Percentiles rank a stretch among this genome's conserved stretches.
Conservation (phyloP, 148 eudicot genomes). For the Arbutus unedo region DNA sequence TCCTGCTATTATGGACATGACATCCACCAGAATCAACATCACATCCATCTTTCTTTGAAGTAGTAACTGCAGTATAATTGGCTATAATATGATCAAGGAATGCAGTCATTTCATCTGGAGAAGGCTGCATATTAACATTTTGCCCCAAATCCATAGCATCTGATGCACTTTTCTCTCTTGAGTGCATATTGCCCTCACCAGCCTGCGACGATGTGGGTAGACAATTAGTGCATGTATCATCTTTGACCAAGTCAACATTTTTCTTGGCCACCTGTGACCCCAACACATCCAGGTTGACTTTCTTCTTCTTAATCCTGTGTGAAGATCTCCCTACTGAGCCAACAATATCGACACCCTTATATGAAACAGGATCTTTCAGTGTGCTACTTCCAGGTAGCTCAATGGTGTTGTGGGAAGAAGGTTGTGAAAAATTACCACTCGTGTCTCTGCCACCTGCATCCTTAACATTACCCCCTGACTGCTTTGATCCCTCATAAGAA, state of each 20-base stretch:
- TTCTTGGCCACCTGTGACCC: constrained; percentile 27
- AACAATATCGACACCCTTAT: constrained; percentile 24
- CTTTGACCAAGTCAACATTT: constrained; percentile 24
- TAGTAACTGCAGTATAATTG: constrained; percentile 21
- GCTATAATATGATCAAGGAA: constrained; percentile 6
- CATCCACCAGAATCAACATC: constrained; percentile 26
- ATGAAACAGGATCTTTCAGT: constrained; percentile 20
- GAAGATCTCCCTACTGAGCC: constrained; percentile 24
- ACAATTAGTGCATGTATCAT: constrained; percentile 15
- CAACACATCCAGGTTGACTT: constrained; percentile 27
- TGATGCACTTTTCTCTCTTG: constrained; percentile 18
- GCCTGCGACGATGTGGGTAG: constrained; percentile 24
- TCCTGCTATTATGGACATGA: constrained; percentile 20
- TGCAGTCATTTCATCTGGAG: constrained; percentile 19
- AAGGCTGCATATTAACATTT: constrained; percentile 12
- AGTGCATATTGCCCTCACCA: constrained; percentile 20
- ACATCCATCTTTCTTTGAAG: constrained; percentile 16
- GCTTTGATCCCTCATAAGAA: constrained; percentile 25
- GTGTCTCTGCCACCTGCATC: constrained; percentile 18
- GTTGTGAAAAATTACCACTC: constrained; percentile 23
- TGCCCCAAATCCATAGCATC: constrained; percentile 17
- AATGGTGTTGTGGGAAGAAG: constrained; percentile 11
- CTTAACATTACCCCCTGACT: constrained; percentile 17
- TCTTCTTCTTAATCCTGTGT: constrained; percentile 39
- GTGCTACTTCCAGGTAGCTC: constrained; percentile 24